phyloP scores from a whole-genome alignment of 345 rosid species.

The Acer yangbiense region DNA sequence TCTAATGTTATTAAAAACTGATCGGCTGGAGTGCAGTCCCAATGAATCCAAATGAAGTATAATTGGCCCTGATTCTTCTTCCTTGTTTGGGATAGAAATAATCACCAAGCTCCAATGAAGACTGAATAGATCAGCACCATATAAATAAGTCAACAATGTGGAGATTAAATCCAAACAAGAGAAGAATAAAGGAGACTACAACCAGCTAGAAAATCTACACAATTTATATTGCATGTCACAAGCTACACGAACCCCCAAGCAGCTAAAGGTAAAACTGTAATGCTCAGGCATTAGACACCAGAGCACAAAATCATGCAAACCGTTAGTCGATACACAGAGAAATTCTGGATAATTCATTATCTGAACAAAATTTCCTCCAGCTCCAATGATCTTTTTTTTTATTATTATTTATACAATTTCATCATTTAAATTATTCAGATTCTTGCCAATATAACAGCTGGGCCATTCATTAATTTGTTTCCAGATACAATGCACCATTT shows the following conservation, averaged over 20 bases:
- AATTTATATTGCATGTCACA: background rate
- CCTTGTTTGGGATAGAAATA: slow-evolving; percentile 80
- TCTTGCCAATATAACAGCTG: background rate
- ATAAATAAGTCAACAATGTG: slow-evolving; percentile 19
- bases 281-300: background rate
- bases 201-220: background rate
- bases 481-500: background rate
- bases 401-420: background rate
- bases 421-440: background rate
- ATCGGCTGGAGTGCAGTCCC: slow-evolving; percentile 64
- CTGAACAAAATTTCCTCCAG: background rate
- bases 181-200: background rate
- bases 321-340: background rate
- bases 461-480: background rate
- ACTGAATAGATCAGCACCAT: slow-evolving; percentile 43
- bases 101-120: slow-evolving; percentile 97
- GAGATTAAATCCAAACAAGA: slow-evolving; percentile 10
- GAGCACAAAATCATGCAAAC: background rate
- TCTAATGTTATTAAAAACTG: slow-evolving; percentile 65
- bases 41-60: slow-evolving; percentile 92
- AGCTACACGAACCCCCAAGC: background rate
- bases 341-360: background rate
- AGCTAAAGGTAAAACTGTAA: background rate
- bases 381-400: background rate
- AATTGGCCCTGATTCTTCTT: slow-evolving; percentile 75